Evolutionary conservation across 163 green algal genomes (phyloP), one percentile per base, ranked within the genome.

Genomic region (Scenedesmus sp.): DNA sequence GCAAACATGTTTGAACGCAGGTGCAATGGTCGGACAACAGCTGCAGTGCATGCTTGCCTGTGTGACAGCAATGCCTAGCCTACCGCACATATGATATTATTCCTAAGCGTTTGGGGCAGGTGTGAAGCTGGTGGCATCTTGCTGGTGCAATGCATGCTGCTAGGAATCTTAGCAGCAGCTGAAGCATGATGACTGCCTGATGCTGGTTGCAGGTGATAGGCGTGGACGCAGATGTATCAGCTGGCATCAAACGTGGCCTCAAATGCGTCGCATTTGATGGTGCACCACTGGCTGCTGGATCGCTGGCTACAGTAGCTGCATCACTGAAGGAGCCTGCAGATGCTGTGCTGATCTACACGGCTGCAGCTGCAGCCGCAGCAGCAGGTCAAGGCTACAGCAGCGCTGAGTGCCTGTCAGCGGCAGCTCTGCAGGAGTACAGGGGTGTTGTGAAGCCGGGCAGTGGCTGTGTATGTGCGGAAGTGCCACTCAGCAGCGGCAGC

Each of bases 141-240:
- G 34, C 34, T 46, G 34, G 34, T 46, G 34, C 34, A 46, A 46
- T 46, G 34, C 34, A 46, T 46, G 34, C 34, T 46, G 34, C 34
- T 46, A 46, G 34, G 34, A 46, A 46, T 46, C 34, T 46, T 46
- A 46, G 34, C 34, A 46, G 34, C 34, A 46, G 34, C 34, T 46
- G 34, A 46, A 46, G 34, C 34, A 46, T 46, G 34, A 46, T 46
- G 34, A 46, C 59, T 64, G 59, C 59, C 9, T 8, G 59, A 8
- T 64, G 59, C 59, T 64, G 59, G 59, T 8, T 64, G 87, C 82
- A 94, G 74, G 93, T 93, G 59, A 74, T 96, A 57, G 95, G 89
- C 8, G 92, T 94, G 52, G 95, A 97, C 66, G 62, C 67, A 20
- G 93, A 96, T 62, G 90, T 96, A 57, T 70, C 84, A 3, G 93